Evolutionary conservation across 2,329 filamentous ascomycete species (phyloP).

Genomic region (Alternaria consortialis): DNA sequence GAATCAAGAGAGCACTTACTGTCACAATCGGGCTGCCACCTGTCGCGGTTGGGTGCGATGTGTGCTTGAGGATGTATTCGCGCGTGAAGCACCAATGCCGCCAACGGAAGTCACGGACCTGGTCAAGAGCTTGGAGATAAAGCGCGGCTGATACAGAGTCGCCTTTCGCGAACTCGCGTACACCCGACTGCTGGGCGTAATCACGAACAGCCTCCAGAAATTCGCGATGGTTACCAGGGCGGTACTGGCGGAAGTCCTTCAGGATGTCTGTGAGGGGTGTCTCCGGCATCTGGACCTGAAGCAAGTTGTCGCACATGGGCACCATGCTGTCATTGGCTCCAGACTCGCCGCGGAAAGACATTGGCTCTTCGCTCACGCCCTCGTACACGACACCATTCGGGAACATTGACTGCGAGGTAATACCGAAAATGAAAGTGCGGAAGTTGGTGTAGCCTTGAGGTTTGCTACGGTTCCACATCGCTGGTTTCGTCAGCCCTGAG

Average conservation of each 20-base stretch:
- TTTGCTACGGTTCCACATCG: constrained; percentile 90
- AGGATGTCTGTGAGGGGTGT: constrained; percentile 91
- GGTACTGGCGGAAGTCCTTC: constrained; percentile 86
- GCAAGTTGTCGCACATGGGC: constrained; percentile 86
- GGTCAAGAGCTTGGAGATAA: constrained; percentile 66
- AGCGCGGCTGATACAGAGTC: constrained; percentile 65
- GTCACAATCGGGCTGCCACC: constrained; percentile 84
- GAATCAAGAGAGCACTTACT: constrained; percentile 36
- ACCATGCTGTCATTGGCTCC: constrained; percentile 96
- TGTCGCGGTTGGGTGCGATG: constrained; percentile 78
- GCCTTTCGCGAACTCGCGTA: constrained; percentile 69
- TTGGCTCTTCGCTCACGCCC: constrained; percentile 76
- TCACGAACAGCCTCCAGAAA: constrained; percentile 78
- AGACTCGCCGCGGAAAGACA: constrained; percentile 89
- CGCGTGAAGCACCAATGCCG: constrained; percentile 86
- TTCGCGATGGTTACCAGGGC: constrained; percentile 85
- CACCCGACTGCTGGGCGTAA: constrained; percentile 60
- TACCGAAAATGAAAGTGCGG: constrained; percentile 96
- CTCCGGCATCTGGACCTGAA: constrained; percentile 85
- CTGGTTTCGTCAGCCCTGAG: constrained; percentile 46
- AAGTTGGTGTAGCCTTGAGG: constrained; percentile 87
- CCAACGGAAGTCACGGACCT: constrained; percentile 84
- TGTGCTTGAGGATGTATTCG: constrained; percentile 84
- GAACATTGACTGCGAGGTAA: constrained; percentile 93
- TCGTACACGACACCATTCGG: constrained; percentile 90